phyloP scores from a whole-genome alignment of 2,329 filamentous ascomycete species.

The Hymenoscyphus fructigenus region DNA sequence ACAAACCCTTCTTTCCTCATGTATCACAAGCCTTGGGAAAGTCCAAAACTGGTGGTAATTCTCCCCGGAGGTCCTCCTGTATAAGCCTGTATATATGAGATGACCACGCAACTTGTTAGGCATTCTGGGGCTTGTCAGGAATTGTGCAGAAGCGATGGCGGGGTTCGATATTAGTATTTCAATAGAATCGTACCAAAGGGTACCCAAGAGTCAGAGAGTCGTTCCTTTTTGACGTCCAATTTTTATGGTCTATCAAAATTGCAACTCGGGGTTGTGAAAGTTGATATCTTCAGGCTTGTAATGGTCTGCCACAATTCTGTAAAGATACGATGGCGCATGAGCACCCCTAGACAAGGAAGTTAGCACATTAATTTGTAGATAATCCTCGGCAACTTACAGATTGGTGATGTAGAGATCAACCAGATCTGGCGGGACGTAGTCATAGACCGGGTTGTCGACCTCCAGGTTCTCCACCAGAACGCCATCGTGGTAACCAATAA shows the following conservation, averaged over 20 bases:
- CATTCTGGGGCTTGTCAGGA: not conserved
- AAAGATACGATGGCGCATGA: conserved; percentile 70
- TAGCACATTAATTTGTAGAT: not conserved
- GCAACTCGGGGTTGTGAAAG: conserved; percentile 45
- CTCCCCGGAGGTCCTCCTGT: not conserved
- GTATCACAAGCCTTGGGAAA: not conserved
- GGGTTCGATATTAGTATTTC: not conserved
- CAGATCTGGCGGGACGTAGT: conserved; percentile 75
- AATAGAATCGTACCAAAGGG: not conserved
- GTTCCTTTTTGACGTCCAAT: too few relatives aligned
- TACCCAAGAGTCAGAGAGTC: not conserved
- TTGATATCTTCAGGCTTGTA: conserved; percentile 73
- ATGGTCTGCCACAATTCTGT: conserved; percentile 71
- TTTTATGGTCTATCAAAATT: conserved; percentile 23
- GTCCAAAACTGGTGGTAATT: not conserved
- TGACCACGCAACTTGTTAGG: not conserved
- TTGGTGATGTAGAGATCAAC: conserved; percentile 87
- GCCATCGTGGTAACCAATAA: conserved; percentile 77
- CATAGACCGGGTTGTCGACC: conserved; percentile 75
- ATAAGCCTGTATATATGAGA: not conserved
- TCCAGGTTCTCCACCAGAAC: conserved; percentile 75
- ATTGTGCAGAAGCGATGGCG: not conserved
- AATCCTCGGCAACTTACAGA: conserved; percentile 53
- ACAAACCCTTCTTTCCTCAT: not conserved
- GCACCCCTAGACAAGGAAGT: conserved; percentile 51